Evolutionary conservation across 371 early-diverging fungal genomes (phyloP), one percentile per base, ranked within the genome.

Genomic region (Zancudomyces culisetae): DNA sequence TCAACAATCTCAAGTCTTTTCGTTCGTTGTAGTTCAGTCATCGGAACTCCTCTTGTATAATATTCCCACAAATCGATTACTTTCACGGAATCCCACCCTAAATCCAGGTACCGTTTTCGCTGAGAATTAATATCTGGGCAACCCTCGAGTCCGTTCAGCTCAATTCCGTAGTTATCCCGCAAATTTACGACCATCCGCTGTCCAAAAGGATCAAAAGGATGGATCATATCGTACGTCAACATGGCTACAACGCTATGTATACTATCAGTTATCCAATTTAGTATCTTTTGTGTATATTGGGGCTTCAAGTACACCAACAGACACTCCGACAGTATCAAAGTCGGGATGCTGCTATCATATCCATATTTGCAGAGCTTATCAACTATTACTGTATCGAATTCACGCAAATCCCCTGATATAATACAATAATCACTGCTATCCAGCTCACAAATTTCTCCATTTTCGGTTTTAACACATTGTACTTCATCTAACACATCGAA

Each of bases 181-280:
- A 95, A 64, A 51, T 92, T 93, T 22, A 75, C 72, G 10, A 92
- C 63, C 96, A 96, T 96, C 70, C 80, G 78, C 45, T 73, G 63
- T 0, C 96, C 96, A 72, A 96, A 96, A 0, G 84, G 70, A 61
- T 96, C 93, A 42, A 78, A 62, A 0, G 96, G 96, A 21, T 73
- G 58, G 45, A 93, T 88, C 64, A 89, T 93, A 54, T 95, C 96
- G 61, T 91, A 95, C 40, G 8, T 10, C 45, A 18, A 18, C 15
- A 35, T 10, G 15, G 10, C 6, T 15, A 15, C 35, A 10, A 10
- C 10, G 27, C 29, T 26, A 1, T 42, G 54, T 57, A 76, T 59
- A 20, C 60, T 53, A 1, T 59, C 53, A 0, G 82, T 75, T 47
- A 81, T 72, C 83, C 85, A 84, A 29, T 71, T 56, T 2, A 95